Evolutionary conservation across 2,329 filamentous ascomycete genomes (phyloP).

Genomic region (Talaromyces marneffei): DNA sequence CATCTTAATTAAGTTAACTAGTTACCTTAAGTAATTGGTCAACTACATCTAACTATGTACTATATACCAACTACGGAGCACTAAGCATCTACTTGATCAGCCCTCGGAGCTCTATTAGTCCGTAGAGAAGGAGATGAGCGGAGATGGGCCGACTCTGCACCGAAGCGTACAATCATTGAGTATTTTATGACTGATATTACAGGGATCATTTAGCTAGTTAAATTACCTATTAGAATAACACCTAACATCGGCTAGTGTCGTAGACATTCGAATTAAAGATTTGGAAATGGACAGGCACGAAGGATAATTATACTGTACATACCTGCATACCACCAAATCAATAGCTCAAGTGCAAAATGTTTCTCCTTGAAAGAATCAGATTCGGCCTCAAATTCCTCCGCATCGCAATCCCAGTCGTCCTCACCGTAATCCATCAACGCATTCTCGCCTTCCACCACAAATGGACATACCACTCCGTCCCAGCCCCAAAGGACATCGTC

Average conservation of each 20-base stretch:
- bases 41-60: neutral
- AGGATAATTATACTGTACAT: too few relatives aligned
- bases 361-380: neutral
- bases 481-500: slow-evolving; percentile 1
- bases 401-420: neutral
- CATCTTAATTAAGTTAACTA: neutral
- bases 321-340: neutral
- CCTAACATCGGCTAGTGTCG: neutral
- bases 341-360: neutral
- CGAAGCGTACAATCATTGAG: neutral
- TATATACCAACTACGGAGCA: neutral
- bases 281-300: neutral
- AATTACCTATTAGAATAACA: neutral
- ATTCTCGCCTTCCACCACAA: neutral
- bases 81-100: neutral
- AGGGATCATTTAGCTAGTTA: neutral
- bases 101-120: neutral
- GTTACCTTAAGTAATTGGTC: neutral
- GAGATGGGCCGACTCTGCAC: neutral
- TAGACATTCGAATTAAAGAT: neutral
- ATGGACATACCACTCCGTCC: slow-evolving; percentile 2
- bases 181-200: neutral
- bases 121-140: neutral
- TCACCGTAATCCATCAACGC: neutral
- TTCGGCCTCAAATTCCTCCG: neutral